Evolutionary conservation across 2,329 filamentous ascomycete genomes (phyloP), one percentile per base, ranked within the genome.

Genomic region (Epichloe gansuensis): DNA sequence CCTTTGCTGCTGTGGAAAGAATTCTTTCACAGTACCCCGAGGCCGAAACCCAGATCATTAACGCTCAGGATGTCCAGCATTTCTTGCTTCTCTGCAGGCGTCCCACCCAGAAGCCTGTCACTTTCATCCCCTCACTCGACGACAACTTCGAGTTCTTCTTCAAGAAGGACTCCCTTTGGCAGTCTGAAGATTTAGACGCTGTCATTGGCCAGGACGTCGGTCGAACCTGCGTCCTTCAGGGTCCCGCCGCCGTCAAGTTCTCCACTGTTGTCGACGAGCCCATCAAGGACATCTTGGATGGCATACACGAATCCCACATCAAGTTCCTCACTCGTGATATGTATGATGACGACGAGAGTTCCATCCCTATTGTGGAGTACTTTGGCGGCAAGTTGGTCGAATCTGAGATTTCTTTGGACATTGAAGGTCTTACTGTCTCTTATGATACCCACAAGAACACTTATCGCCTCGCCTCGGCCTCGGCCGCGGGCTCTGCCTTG

Each of bases 131-230:
- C 5, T 77, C 86, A n/a, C 77, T 98, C 23, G 93, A 98, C 62
- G 89, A 95, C 57, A 95, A 91, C 66, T 98, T 98, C 59, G 93
- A 98, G 66, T 95, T 94, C 72, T 98, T 89, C 75, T 98, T 98
- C 84, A 98, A 98, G 82, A 98, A 98, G 75, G 93, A 98, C 68
- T 98, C 93, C 1, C 79, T 98, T 7, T 98, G 93, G 93, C 93
- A 98, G 71, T 97, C 93, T 1, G 93, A 98, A 71, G 93, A 98
- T 63, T 77, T 98, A 11, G 91, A 94, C 63, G 93, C 93, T 51
- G 90, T 98, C 53, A 90, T 96, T 55, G 91, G 78, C 60, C 93
- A 97, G 70, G 94, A 98, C 65, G 93, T 98, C 54, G 90, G 89
- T 57, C 82, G 94, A 65, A 95, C 90, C 44, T 96, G 90, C 73